Evolutionary conservation across 495 filamentous ascomycete genomes (phyloP), one percentile per base, ranked within the genome.

Genomic region (Aspergillus indologenus): DNA sequence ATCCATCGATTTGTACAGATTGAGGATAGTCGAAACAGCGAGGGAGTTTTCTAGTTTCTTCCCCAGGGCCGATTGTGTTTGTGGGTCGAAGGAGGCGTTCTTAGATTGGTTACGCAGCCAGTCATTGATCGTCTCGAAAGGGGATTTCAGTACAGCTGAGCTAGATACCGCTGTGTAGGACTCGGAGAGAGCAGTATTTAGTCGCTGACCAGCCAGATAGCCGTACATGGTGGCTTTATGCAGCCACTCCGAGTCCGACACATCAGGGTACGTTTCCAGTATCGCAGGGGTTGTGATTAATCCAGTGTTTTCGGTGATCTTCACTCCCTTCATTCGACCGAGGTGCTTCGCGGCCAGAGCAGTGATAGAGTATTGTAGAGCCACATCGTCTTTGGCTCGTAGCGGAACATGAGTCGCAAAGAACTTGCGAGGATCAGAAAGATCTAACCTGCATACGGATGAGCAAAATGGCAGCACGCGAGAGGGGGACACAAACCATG

Each of bases 211-310:
- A 6, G 73, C 66, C 43, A 78, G 61, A 26, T 74, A 77, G 57
- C 73, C 75, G 53, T 79, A 79, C 48, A 76, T 77, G 23, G 70
- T 69, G 17, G 70, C 73, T 49, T 79, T 79, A 26, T 75, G 64
- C 24, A 69, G 71, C 76, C 76, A 79, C 42, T 79, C 75, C 5
- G 71, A 70, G 18, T 72, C 60, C 12, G 59, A 55, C 0, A 70
- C 53, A 57, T 75, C 76, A 9, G 73, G 74, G 49, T 79, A 79
- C 7, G 54, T 61, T 58, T 79, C 70, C 19, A 69, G 75, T 0
- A 64, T 74, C 5, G 75, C 68, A 20, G 71, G 69, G 21, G 65
- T 74, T 5, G 70, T 71, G 20, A 66, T 67, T 54, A 74, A 67
- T 8, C 68, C 69, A 14, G 64, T 65, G 1, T 47, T 61, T 1